phyloP scores from a whole-genome alignment of 768 basidiomycete species.

The Russula vinacea region DNA sequence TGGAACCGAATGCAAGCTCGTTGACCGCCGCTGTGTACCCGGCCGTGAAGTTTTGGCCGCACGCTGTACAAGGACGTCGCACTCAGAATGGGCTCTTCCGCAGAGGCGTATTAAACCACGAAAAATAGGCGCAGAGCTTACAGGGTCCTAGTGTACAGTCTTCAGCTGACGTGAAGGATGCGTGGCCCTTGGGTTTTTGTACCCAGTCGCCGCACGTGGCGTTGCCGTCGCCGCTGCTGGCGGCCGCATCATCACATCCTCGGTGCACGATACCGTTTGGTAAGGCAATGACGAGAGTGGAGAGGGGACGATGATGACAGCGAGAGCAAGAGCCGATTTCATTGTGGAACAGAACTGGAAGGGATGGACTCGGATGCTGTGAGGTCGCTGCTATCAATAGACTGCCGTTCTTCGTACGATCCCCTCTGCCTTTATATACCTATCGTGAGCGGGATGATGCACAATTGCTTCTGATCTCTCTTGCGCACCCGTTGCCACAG shows the following conservation, averaged over 20 bases:
- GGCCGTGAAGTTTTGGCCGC: slow-evolving; percentile 44
- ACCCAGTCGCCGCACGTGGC: slow-evolving; percentile 29
- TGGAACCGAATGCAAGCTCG: slow-evolving; percentile 54
- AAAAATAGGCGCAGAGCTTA: slow-evolving; percentile 28
- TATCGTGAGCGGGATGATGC: background rate
- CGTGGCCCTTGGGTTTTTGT: slow-evolving; percentile 49
- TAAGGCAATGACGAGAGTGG: background rate
- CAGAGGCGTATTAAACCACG: background rate
- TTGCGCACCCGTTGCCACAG: background rate
- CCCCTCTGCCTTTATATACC: slow-evolving; percentile 3
- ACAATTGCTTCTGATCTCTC: background rate
- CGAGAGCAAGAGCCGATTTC: slow-evolving; percentile 1
- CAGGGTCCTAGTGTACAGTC: slow-evolving; percentile 48
- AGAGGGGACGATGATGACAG: background rate
- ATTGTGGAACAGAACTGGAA: background rate
- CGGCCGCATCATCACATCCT: background rate
- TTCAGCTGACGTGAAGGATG: slow-evolving; percentile 57
- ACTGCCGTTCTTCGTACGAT: background rate
- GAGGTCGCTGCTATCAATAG: background rate
- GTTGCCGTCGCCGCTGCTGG: too few species aligned
- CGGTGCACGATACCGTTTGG: background rate
- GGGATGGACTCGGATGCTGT: background rate
- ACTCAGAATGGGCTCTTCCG: background rate
- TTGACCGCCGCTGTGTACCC: slow-evolving; percentile 58
- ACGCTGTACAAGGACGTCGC: slow-evolving; percentile 38